Evolutionary conservation across 1,139 yeast genomes (phyloP), one percentile per base, ranked within the genome.

Genomic region (Kazachstania sp.): DNA sequence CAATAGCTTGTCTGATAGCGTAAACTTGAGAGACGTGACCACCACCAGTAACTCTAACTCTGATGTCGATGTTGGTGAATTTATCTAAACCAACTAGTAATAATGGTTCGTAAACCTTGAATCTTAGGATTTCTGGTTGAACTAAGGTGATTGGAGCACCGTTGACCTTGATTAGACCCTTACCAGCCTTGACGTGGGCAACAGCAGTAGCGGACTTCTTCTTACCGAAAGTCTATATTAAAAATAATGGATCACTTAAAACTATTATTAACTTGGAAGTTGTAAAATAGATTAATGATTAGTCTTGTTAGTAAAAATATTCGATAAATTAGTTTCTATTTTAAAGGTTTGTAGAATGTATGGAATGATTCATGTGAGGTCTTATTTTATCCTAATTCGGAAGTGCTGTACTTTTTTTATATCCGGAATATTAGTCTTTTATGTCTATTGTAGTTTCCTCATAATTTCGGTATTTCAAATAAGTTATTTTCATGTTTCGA

Each of bases 191-290:
- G 70, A 92, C 96, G 78, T 87, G 95, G 76, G 98, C 98, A 72
- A 92, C 98, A 72, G 98, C 98, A 70, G 98, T 92, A 71, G 98
- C 98, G 72, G 96, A 86, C 83, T 86, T 92, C 92, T 92, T 92
- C 83, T 92, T 92, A 79, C 98, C 98, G 79, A 92, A 92, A 76
- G 97, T 90, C 95, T 87, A 73, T 42, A 42, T 23, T 46, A 49
- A 44, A 23, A 34, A 45, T 45, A 28, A 29, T 12, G 18, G n/a
- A 15, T 18, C 28, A 26, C 13, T 23, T 92, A 90, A 66, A 97
- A 97, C 81, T 88, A 97, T 90, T 65, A 90, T 96, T 83, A 90
- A 97, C 79, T 98, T 98, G 6, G 11, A 86, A 12, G 8, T 15
- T 5, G 4, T 18, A 32, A 31, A 5, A 32, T 32, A 15, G 19